Evolutionary conservation across 1,284 basidiomycete species (phyloP).

Genomic region (Ganoderma lingzhi): DNA sequence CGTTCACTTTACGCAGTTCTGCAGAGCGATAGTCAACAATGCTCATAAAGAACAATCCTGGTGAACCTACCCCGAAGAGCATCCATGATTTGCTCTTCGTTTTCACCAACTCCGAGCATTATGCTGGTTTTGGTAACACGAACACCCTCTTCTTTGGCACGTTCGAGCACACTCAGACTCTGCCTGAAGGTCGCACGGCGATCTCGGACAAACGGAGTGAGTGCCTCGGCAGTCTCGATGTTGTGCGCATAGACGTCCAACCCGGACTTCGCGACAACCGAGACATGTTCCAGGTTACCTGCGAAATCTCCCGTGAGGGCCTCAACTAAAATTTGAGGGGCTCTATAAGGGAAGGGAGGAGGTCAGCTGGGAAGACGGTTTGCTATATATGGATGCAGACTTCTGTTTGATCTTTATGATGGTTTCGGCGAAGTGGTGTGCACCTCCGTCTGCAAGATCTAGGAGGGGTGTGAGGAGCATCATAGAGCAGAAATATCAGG

Average conservation of each 20-base stretch:
- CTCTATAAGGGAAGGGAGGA: slow-evolving; percentile 57
- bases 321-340: slow-evolving; percentile 95
- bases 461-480: slow-evolving; percentile 16
- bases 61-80: slow-evolving; percentile 77
- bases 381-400: slow-evolving; percentile 48
- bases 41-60: slow-evolving; percentile 7
- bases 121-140: slow-evolving; percentile 98
- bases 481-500: neutral
- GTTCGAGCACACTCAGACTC: slow-evolving; percentile 85
- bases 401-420: slow-evolving; percentile 97
- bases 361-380: neutral
- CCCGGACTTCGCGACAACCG: slow-evolving; percentile 88
- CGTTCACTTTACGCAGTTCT: slow-evolving; percentile 89
- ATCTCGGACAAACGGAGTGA: slow-evolving; percentile 96
- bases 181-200: slow-evolving; percentile 93
- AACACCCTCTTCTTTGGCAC: slow-evolving; percentile 84
- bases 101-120: slow-evolving; percentile 98
- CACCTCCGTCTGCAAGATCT: slow-evolving; percentile 95
- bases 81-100: slow-evolving; percentile 83
- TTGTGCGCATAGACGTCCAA: slow-evolving; percentile 99
- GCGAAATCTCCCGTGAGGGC: slow-evolving; percentile 96
- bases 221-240: slow-evolving; percentile 92
- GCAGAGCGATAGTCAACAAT: slow-evolving; percentile 15
- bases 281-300: slow-evolving; percentile 81
- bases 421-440: slow-evolving; percentile 94